Base-by-base conservation (phyloP, 1,284 basidiomycete species). In the Ustilago nuda region DNA sequence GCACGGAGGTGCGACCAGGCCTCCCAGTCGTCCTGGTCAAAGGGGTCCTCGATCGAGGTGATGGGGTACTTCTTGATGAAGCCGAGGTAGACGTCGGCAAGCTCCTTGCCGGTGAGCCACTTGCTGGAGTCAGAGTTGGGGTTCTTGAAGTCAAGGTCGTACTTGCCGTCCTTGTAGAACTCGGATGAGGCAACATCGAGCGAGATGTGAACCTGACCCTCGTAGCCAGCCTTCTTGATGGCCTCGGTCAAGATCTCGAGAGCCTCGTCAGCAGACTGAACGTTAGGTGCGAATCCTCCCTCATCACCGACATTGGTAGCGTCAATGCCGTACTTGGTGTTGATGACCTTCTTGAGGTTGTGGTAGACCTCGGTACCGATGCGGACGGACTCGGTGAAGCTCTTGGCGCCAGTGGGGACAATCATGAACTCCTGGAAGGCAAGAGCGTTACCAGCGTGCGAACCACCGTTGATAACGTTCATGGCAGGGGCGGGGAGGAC, bases 381-480 rank as follows among this genome's bases (percentile, higher is more conserved):
- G 89, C 97, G 95, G 92, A 99, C 92, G 72, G 97, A 94, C 89
- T 99, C 95, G 61, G 93, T 92, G 90, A 99, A 99, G 77, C 90
- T 91, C 61, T 89, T 98, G 94, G 93, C 98, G 95, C 95, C 96
- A 71, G 94, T 97, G 79, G 97, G 96, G 78, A 98, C 90, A 82
- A 99, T 91, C 97, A 99, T 99, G 90, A 99, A 99, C 89, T 99
- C 97, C 79, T 85, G 84, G 82, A 81, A 83, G 63, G 66, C 97
- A 78, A 99, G 93, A 87, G 95, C 94, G 91, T 99, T 99, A 68
- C 97, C 97, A 68, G 97, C 97, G 88, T 99, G 97, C 79, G 95
- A 98, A 79, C 97, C 97, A 88, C 97, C 97, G 89, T 99, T 99
- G 90, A 99, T 99, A 85, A 99, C 97, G 88, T 99, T 99, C 93